Evolutionary conservation across 495 filamentous ascomycete genomes (phyloP).

Genomic region (Hypoxylon crocopeplum): DNA sequence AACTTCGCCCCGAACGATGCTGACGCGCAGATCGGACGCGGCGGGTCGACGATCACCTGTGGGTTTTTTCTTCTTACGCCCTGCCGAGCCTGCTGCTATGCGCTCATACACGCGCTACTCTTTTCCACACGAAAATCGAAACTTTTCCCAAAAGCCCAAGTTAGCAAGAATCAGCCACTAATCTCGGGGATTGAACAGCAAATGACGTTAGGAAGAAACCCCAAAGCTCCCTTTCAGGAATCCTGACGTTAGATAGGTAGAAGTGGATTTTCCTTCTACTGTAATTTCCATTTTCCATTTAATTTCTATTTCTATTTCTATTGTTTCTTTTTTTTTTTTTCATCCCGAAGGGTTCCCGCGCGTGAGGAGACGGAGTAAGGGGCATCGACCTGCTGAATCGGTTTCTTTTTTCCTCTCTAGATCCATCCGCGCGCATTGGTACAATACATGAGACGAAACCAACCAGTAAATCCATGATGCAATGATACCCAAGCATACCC

Average conservation of each 20-base stretch:
- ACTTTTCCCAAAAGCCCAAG: constrained; percentile 7
- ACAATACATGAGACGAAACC: background rate
- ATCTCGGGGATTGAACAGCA: constrained; percentile 7
- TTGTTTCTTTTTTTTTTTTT: background rate
- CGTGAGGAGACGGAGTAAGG: background rate
- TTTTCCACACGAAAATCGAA: constrained; percentile 3
- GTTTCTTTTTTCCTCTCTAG: background rate
- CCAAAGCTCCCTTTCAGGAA: constrained; percentile 3
- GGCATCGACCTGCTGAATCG: background rate
- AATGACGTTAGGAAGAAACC: constrained; percentile 19
- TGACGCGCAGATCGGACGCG: constrained; percentile 37
- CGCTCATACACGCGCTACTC: constrained; percentile 24
- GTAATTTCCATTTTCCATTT: background rate
- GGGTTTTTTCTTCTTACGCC: constrained; percentile 25
- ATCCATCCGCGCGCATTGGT: background rate
- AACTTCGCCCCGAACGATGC: constrained; percentile 17
- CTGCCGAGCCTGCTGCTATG: constrained; percentile 28
- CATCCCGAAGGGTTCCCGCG: background rate
- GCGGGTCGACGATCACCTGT: constrained; percentile 33
- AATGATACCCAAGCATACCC: constrained; percentile 33
- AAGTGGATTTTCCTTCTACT: background rate
- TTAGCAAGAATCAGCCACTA: constrained; percentile 30
- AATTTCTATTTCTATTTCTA: background rate
- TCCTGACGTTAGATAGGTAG: constrained; percentile 7
- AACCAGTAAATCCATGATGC: constrained; percentile 29